These are phyloP conservation scores for Paecilomyces dactylethromorphus DNA, from an alignment of 2,329 filamentous ascomycete species.

Conservation along the genomic window DNA sequence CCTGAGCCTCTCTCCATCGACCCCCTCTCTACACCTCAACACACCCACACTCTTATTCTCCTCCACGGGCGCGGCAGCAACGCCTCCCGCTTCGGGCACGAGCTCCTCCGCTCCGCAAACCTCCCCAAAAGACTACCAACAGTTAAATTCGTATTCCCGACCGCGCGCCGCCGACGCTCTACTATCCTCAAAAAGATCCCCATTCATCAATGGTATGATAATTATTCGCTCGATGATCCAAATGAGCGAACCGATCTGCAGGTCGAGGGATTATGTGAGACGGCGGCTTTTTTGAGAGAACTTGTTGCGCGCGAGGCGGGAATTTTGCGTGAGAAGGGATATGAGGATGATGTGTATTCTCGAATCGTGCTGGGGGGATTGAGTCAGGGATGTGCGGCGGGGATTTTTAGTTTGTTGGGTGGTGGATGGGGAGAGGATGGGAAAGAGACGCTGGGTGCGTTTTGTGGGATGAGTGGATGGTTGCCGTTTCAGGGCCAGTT, in stretches of 20 bases:
- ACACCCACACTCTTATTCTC: conserved; percentile 33
- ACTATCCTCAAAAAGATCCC: conserved; percentile 35
- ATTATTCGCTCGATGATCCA: conserved; percentile 36
- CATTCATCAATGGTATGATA: conserved; percentile 50
- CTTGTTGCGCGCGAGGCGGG: conserved; percentile 29
- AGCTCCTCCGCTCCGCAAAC: conserved; percentile 20
- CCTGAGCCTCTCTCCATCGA: conserved; percentile 11
- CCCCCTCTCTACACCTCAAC: conserved; percentile 8
- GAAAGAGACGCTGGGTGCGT: conserved; percentile 29
- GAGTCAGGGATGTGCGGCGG: conserved; percentile 49
- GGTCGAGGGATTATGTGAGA: conserved; percentile 40
- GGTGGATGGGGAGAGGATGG: conserved; percentile 17
- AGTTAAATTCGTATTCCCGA: conserved; percentile 48
- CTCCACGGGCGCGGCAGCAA: conserved; percentile 37
- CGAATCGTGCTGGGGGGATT: conserved; percentile 47
- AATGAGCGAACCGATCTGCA: conserved; percentile 38
- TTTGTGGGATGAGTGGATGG: conserved; percentile 45
- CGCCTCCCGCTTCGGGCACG: conserved; percentile 26
- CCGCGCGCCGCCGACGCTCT: conserved; percentile 40
- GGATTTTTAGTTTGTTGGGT: conserved; percentile 36
- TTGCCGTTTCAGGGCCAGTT: conserved; percentile 31
- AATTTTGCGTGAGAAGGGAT: conserved; percentile 4
- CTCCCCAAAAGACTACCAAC: conserved; percentile 13
- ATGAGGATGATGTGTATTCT: conserved; percentile 15
- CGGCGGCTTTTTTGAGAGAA: conserved; percentile 25